Evolutionary conservation across 768 basidiomycete species (phyloP), one percentile per base, ranked within the genome.

Genomic region (Rhizopogon roseolus): DNA sequence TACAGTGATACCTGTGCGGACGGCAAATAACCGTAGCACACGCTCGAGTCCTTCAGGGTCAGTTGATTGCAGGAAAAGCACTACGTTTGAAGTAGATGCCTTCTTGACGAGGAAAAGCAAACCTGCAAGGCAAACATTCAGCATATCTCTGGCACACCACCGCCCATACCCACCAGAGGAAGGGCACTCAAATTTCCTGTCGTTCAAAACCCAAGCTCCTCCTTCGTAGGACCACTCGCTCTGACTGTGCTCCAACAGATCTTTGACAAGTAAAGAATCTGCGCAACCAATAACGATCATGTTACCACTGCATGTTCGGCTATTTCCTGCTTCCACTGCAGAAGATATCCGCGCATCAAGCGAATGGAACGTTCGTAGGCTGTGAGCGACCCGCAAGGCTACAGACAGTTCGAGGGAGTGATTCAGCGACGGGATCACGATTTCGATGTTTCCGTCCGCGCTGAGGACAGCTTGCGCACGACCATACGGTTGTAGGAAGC

Each of bases 1-100:
- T 1, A 80, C 76, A 8, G 82, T 67, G 3, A 93, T 75, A 4
- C 91, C 91, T 2, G 93, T 96, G 17, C 93, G 81, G 25, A 90
- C 79, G 4, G 93, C 93, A 63, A 95, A 88, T n/a, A 93, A 69
- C 42, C 87, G 79, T 2, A 78, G 66, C 1, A 79, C 82, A 50
- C 84, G 74, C 66, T 95, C 93, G 4, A 92, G 71, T 2, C 84
- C 85, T 1, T 66, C 59, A 0, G 60, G 58, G 57, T 85, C 82
- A 4, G 80, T 78, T 14, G 81, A 82, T 13, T 84, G 70, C 25
- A 93, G 68, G 59, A 92, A 82, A 6, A 92, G 67, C 39, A 71
- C 64, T 6, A 74, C 59, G 19, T 68, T 60, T n/a, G 64, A 36
- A 32, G 64, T 58, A 38, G 60, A 61, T 36, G 43, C n/a, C 16